A percentile compares a stretch with the other conserved stretches of the same genome.
phyloP scores from a whole-genome alignment of 108 stramenopile genomes.

The Fragilaria radians region DNA sequence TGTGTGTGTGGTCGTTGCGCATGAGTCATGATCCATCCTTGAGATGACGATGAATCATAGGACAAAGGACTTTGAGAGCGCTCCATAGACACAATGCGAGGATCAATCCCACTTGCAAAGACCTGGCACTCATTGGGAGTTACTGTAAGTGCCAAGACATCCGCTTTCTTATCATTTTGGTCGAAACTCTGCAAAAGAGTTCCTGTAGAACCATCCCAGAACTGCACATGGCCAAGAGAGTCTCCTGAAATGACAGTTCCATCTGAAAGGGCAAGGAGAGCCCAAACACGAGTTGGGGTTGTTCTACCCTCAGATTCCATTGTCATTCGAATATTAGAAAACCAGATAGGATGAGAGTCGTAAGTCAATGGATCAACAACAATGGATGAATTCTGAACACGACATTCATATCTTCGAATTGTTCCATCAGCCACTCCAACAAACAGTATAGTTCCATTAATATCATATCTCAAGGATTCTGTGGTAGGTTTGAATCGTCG shows the following conservation, averaged over 20 bases:
- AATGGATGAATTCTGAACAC: constrained; percentile 19
- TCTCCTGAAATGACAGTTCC: constrained; percentile 87
- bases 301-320: constrained; percentile 66
- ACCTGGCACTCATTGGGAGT: constrained; percentile 66
- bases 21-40: constrained; percentile 68
- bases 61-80: constrained; percentile 21
- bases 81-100: constrained; percentile 79
- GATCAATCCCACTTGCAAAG: constrained; percentile 91
- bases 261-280: constrained; percentile 59
- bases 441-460: constrained; percentile 66
- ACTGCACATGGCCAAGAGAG: constrained; percentile 83
- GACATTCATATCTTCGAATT: constrained; percentile 68
- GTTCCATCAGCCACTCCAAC: constrained; percentile 90
- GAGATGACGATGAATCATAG: too few species aligned
- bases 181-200: constrained; percentile 73
- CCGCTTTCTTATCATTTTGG: constrained; percentile 74
- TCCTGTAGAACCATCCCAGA: constrained; percentile 86
- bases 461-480: constrained; percentile 11
- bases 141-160: constrained; percentile 80
- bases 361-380: constrained; percentile 9
- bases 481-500: constrained; percentile 13
- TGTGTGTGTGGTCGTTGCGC: constrained; percentile 91
- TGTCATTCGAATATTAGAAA: constrained; percentile 72
- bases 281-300: constrained; percentile 83
- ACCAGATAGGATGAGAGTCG: constrained; percentile 28